These are phyloP conservation scores for Thielaviopsis ethacetica DNA, from an alignment of 2,329 filamentous ascomycete genomes.

Conservation along the genomic window DNA sequence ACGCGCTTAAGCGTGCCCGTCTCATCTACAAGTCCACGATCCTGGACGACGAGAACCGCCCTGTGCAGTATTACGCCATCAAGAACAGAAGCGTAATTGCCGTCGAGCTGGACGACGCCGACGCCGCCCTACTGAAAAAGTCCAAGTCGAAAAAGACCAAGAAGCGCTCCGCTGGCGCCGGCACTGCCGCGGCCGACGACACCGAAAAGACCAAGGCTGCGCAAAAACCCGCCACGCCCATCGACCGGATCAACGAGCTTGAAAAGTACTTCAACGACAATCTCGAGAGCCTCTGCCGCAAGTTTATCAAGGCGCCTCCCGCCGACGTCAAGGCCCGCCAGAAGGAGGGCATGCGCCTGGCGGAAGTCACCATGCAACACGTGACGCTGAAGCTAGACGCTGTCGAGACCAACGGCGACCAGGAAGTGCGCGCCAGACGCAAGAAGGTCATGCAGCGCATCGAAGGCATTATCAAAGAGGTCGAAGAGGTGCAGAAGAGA, in stretches of 20 bases:
- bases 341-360: constrained; percentile 59
- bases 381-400: constrained; percentile 62
- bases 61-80: constrained; percentile 43
- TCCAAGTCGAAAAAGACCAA: constrained; percentile 28
- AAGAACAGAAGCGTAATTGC: constrained; percentile 45
- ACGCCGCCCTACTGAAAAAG: constrained; percentile 20
- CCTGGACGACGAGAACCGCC: constrained; percentile 26
- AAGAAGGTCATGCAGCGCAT: constrained; percentile 60
- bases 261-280: constrained; percentile 45
- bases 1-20: constrained; percentile 48
- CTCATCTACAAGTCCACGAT: constrained; percentile 45
- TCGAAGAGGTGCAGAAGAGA: constrained; percentile 34
- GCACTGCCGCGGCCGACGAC: background rate
- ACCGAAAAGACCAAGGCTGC: background rate
- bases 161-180: constrained; percentile 16
- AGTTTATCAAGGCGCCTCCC: constrained; percentile 48
- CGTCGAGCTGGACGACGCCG: constrained; percentile 12
- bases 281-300: constrained; percentile 46
- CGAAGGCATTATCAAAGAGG: constrained; percentile 45
- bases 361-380: constrained; percentile 61
- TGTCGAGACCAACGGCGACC: constrained; percentile 55
- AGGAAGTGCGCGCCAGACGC: constrained; percentile 44
- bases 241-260: constrained; percentile 52
- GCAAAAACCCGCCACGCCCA: constrained; percentile 16
- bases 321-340: constrained; percentile 47